Evolutionary conservation across 139 green algal species (phyloP), one percentile per base, ranked within the genome.

Genomic region (Coccomyxa sp.): DNA sequence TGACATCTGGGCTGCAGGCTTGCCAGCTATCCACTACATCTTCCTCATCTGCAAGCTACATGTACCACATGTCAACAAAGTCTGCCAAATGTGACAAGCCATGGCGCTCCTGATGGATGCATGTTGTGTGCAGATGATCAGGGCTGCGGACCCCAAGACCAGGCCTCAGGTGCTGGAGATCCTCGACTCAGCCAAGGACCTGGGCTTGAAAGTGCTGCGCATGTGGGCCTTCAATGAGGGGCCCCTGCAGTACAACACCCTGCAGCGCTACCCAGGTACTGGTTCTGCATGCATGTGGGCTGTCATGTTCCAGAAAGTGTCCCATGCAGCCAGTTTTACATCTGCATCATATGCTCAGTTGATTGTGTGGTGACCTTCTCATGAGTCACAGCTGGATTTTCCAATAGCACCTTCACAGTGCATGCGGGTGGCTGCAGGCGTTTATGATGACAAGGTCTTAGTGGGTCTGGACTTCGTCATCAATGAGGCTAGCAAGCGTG

Each of bases 401-500:
- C n/a, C n/a, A n/a, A n/a, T n/a, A n/a, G n/a, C n/a, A n/a, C n/a
- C n/a, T n/a, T 51, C 38, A 51, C 38, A 11, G 3, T 51, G 38
- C 38, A 51, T 51, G 7, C 7, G 38, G 3, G 3, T 51, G 38
- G 63, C 18, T 10, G 76, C 76, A 80, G 76, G 76, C 31, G 31
- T 63, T 16, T 80, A 80, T 59, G 76, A 80, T 60, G 76, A 80
- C 30, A 31, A 25, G 16, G 30, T 31, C 14, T 25, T 58, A 15
- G 31, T 63, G 31, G 76, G 76, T 25, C 18, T 63, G 31, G 76
- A 80, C 76, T 80, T 63, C 12, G 76, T 60, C 14, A 58, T 80
- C 0, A 58, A 80, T 18, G 30, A 80, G 76, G 76, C 84, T 57
- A 94, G 81, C 71, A 84, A 66, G 66, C 31, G 74, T n/a, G 85